A percentile compares a stretch with the other conserved stretches of the same genome.
Conservation (phyloP, 257 asterid genomes). For the Fraxinus excelsior region DNA sequence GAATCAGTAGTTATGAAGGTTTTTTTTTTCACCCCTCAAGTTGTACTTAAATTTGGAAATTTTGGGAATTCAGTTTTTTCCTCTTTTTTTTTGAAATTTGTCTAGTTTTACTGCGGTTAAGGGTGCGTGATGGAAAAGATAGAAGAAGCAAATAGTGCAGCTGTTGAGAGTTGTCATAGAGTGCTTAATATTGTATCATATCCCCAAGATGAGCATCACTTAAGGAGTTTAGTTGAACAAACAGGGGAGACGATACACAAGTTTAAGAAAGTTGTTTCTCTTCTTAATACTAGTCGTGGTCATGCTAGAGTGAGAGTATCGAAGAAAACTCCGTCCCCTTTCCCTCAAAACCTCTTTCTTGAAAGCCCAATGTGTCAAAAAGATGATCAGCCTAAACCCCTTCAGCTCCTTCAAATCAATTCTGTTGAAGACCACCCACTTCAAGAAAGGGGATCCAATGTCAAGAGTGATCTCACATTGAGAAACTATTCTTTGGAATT, state of each 20-base stretch:
- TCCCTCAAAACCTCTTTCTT: constrained; percentile 59
- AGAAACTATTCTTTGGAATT: constrained; percentile 57
- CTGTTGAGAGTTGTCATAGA: constrained; percentile 82
- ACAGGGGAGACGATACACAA: constrained; percentile 70
- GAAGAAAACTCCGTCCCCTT: constrained; percentile 42
- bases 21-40: neutral
- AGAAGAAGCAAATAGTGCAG: constrained; percentile 70
- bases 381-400: constrained; percentile 50
- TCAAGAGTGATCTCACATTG: constrained; percentile 47
- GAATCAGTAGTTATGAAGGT: constrained; percentile 17
- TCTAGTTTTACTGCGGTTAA: neutral
- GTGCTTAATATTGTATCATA: constrained; percentile 62
- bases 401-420: constrained; percentile 35
- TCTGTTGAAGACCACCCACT: constrained; percentile 26
- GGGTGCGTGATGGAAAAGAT: constrained; percentile 62
- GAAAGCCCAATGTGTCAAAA: constrained; percentile 46
- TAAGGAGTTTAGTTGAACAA: constrained; percentile 51
- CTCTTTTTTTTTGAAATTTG: neutral
- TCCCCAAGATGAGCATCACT: constrained; percentile 52
- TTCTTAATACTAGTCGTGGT: constrained; percentile 63
- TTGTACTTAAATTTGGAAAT: constrained; percentile 19
- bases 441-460: constrained; percentile 43
- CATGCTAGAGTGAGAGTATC: constrained; percentile 79
- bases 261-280: constrained; percentile 74
- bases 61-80: constrained; percentile 44